Base-by-base conservation (phyloP, 352 stramenopile genomes). In the Phytophthora foliorum region DNA sequence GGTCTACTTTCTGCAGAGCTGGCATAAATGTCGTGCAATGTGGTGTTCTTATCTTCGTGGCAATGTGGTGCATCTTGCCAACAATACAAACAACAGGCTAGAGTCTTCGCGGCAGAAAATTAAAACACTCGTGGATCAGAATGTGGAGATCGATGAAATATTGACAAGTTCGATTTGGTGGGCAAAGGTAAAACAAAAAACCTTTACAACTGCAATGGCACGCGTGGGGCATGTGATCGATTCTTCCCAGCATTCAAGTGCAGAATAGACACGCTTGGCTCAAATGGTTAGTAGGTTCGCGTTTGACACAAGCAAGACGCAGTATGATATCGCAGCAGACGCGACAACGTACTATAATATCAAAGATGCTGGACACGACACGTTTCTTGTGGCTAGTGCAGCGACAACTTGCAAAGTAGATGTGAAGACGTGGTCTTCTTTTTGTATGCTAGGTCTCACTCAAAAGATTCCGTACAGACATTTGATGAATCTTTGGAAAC, bases 41-140 rank as follows among this genome's bases (percentile, higher is more conserved):
- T 52, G 39, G 54, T 52, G 27, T 5, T 61, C 54, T 0, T 53
- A 61, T 14, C 25, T 52, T 7, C 39, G 54, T 2, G 38, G 44
- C 14, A 61, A 53, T 7, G 39, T 22, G 2, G 39, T 52, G 0
- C 39, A 61, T 44, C 9, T 61, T 2, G 25, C 27, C 10, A 61
- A 52, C 14, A 61, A 32, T n/a, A 34, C 39, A 4, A 61, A 61
- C 13, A 61, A 61, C 8, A 42, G 54, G 11, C 13, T 61, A 0
- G 54, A 62, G 29, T 62, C 55, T 1, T 62, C 39, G 0, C 53
- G 55, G 55, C 55, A 62, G 34, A 62, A 62, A 27, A 62, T 62
- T 0, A 62, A 62, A 17, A 44, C 55, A 2, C 19, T 53, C 2
- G 25, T 62, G 2, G 19, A 53, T 16, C 39, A n/a, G 1, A 45